Evolutionary conservation across 2,329 filamentous ascomycete genomes (phyloP).

Genomic region (Ophiocordyceps sinensis): DNA sequence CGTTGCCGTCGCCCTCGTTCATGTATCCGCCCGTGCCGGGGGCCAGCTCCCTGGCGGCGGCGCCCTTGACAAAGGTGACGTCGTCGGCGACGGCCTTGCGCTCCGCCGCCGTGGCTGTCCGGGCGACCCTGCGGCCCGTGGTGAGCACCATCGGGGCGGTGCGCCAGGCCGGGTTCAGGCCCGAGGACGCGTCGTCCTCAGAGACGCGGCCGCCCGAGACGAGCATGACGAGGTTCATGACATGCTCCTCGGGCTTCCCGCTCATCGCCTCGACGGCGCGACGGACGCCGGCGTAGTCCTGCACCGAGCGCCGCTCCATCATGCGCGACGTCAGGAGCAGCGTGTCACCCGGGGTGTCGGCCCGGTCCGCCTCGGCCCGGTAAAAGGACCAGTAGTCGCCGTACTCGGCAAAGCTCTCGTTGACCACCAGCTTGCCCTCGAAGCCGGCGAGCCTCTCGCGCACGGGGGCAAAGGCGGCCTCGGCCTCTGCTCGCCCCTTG

Average conservation of each 20-base stretch:
- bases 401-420: constrained; percentile 10
- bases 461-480: constrained; percentile 8
- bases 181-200: constrained; percentile 12
- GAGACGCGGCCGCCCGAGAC: constrained; percentile 16
- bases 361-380: constrained; percentile 9
- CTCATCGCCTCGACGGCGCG: constrained; percentile 12
- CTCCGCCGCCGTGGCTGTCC: constrained; percentile 5
- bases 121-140: constrained; percentile 7
- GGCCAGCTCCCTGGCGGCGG: constrained; percentile 17
- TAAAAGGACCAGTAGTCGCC: constrained; percentile 16
- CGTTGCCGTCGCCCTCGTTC: constrained; percentile 24
- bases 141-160: constrained; percentile 8
- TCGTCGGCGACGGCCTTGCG: constrained; percentile 10
- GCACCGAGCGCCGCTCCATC: constrained; percentile 9
- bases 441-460: constrained; percentile 6
- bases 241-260: constrained; percentile 9
- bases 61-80: constrained; percentile 14
- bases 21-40: constrained; percentile 26
- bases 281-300: constrained; percentile 6
- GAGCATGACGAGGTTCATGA: constrained; percentile 11
- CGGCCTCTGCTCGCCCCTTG: constrained; percentile 9
- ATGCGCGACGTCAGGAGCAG: constrained; percentile 13
- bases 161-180: constrained; percentile 15
- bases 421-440: constrained; percentile 8
- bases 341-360: constrained; percentile 10